Evolutionary conservation across 352 stramenopile species (phyloP), one percentile per base, ranked within the genome.

Genomic region (Paralagenidium karlingii): DNA sequence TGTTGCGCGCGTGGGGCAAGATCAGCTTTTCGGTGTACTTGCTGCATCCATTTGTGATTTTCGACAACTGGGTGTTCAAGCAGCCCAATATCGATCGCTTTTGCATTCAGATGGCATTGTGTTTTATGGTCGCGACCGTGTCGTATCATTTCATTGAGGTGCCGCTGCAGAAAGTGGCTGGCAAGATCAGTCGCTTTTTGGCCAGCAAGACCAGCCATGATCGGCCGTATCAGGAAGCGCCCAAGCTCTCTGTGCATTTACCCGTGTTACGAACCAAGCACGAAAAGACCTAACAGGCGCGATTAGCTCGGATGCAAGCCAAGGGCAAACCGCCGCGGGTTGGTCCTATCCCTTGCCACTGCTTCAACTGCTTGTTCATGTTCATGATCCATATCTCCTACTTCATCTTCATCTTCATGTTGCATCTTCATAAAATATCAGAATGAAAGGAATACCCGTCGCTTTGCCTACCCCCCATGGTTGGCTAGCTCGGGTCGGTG

Each of bases 21-120:
- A 50, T 68, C 25, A 73, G 60, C 38, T 73, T 60, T 27, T 74
- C 61, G 2, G 57, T 69, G 31, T 75, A 69, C 33, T 25, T 75
- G 45, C 36, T 75, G 36, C 62, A 75, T 39, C 53, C 37, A 34
- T 67, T 68, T 16, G 47, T 74, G 5, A 18, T 61, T 22, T 55
- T 58, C 31, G 51, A 58, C 38, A 3, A 20, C 32, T 48, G 7
- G 19, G 34, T 69, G 2, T 20, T 49, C 8, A 58, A 60, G 34
- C 16, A 47, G 15, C 53, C 48, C 9, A 55, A 60, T n/a, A n/a
- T n/a, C n/a, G n/a, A n/a, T n/a, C n/a, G n/a, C n/a, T n/a, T n/a
- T n/a, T n/a, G n/a, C n/a, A n/a, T n/a, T n/a, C n/a, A n/a, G 12
- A 12, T 38, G n/a, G 43, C 33, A 4, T 15, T 48, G 8, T 38